These are phyloP conservation scores for Malassezia pachydermatis DNA, from an alignment of 1,284 basidiomycete species.

Conservation along the genomic window DNA sequence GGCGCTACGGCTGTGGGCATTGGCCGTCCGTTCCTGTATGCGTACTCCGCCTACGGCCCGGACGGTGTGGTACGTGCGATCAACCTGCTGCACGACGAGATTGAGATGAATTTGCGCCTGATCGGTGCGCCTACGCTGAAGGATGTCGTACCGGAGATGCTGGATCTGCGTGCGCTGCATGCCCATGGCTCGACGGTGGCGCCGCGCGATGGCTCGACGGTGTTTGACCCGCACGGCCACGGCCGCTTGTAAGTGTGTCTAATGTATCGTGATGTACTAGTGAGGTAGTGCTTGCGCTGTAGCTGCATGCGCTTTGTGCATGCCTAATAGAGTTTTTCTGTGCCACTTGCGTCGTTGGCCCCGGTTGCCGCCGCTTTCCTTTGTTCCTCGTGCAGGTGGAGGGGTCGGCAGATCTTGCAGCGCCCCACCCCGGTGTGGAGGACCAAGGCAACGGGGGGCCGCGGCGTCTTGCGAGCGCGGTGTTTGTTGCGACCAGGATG, in stretches of 20 bases:
- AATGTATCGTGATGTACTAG: too few species aligned
- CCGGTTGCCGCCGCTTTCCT: too few species aligned
- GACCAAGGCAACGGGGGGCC: too few species aligned
- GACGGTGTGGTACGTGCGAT: slow-evolving; percentile 66
- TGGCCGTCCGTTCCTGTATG: slow-evolving; percentile 79
- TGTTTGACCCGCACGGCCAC: slow-evolving; percentile 1
- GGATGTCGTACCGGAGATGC: slow-evolving; percentile 70
- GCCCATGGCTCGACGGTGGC: slow-evolving; percentile 34
- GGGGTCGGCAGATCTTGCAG: too few species aligned
- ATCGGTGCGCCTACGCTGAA: slow-evolving; percentile 63
- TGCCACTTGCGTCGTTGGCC: too few species aligned
- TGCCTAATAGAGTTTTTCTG: too few species aligned
- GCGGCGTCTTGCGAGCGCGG: too few species aligned
- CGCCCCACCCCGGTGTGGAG: too few species aligned
- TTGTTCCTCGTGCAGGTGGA: too few species aligned
- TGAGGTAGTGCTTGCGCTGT: too few species aligned
- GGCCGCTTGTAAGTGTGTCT: slow-evolving; percentile 6
- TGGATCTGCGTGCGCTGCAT: slow-evolving; percentile 55
- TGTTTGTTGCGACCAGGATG: slow-evolving; percentile 12
- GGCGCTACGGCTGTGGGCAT: slow-evolving; percentile 82
- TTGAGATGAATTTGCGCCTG: slow-evolving; percentile 66
- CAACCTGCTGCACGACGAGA: slow-evolving; percentile 66
- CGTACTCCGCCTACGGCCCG: slow-evolving; percentile 77
- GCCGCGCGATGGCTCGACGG: slow-evolving; percentile 18
- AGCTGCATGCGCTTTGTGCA: neutral